These are phyloP conservation scores for Microbotryum violaceum DNA, from an alignment of 1,284 basidiomycete species.

Conservation along the genomic window DNA sequence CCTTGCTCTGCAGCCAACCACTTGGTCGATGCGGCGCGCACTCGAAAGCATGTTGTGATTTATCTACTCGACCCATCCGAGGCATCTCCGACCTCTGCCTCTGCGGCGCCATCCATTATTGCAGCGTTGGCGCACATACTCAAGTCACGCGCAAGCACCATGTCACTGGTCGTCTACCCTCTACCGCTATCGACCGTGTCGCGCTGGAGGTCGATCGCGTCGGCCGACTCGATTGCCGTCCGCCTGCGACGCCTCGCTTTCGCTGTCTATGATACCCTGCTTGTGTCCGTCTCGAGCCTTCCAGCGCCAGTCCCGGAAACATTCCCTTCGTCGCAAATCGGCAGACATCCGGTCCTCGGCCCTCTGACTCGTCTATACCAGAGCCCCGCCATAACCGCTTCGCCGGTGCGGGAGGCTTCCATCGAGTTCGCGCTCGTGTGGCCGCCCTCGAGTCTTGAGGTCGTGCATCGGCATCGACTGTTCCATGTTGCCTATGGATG, in stretches of 20 bases:
- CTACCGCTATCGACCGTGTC: slow-evolving; percentile 57
- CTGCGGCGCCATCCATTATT: slow-evolving; percentile 47
- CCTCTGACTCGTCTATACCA: slow-evolving; percentile 14
- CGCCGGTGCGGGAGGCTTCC: slow-evolving; percentile 29
- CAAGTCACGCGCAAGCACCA: slow-evolving; percentile 2
- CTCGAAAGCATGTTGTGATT: slow-evolving; percentile 45
- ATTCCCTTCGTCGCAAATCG: slow-evolving; percentile 20
- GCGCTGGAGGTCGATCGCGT: slow-evolving; percentile 42
- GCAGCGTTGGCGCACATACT: slow-evolving; percentile 40
- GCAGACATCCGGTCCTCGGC: not conserved
- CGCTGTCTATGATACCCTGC: slow-evolving; percentile 62
- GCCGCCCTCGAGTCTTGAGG: slow-evolving; percentile 52
- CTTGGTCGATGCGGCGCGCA: slow-evolving; percentile 11
- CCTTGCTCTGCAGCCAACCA: slow-evolving; percentile 1
- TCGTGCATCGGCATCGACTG: slow-evolving; percentile 59
- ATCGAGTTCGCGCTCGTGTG: slow-evolving; percentile 47
- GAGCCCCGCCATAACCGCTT: slow-evolving; percentile 18
- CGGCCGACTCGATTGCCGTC: slow-evolving; percentile 41
- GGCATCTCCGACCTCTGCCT: slow-evolving; percentile 47
- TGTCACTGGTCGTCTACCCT: slow-evolving; percentile 54
- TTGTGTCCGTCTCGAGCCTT: slow-evolving; percentile 52
- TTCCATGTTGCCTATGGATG: slow-evolving; percentile 62
- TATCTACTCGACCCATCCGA: slow-evolving; percentile 51
- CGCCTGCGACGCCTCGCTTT: slow-evolving; percentile 49
- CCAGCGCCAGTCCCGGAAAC: slow-evolving; percentile 47